These are phyloP conservation scores for cucumber (Cucumis sativus) DNA, from an alignment of 306 rosid genomes.

Conservation along the genomic window Cucumber_9930_V3 NC_026660.2:25600501-25601000, in stretches of 20 bases:
- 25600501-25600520: conserved; percentile 87
- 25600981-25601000: too few relatives aligned
- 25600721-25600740: conserved; percentile 6
- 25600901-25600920: background rate
- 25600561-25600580: conserved; percentile 32
- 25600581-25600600: conserved; percentile 6
- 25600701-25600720: conserved; percentile 81
- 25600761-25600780: background rate
- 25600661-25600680: conserved; percentile 24
- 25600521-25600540: conserved; percentile 39
- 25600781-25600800: conserved; percentile 13
- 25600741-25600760: background rate
- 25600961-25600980: too few relatives aligned
- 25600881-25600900: background rate
- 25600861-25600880: background rate
- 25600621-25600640: conserved; percentile 23
- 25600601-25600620: conserved; percentile 5
- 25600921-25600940: too few relatives aligned
- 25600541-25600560: conserved; percentile 22
- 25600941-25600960: too few relatives aligned
- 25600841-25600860: background rate
- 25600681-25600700: conserved; percentile 49
- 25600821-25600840: background rate
- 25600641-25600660: conserved; percentile 44
- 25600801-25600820: background rate